These are phyloP conservation scores for Nicotiana paniculata DNA, from an alignment of 257 asterid genomes.

Conservation along the genomic window DNA sequence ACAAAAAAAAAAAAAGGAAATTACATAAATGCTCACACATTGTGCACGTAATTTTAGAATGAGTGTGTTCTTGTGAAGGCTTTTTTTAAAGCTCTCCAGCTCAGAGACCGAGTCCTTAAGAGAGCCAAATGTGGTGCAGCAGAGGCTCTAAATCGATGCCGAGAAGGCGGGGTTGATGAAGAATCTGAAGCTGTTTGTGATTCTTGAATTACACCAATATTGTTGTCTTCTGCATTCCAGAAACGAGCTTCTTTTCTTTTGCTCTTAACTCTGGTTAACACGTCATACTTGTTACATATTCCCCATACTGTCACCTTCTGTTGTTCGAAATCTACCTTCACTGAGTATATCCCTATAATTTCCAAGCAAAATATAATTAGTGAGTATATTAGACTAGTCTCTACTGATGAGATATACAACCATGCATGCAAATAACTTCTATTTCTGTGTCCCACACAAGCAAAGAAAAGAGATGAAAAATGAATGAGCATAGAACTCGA, in stretches of 20 bases:
- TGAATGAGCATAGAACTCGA: neutral
- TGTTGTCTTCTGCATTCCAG: slow-evolving; percentile 43
- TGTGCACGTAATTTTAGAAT: slow-evolving; percentile 11
- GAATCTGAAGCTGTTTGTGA: slow-evolving; percentile 17
- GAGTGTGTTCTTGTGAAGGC: slow-evolving; percentile 53
- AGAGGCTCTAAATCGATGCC: slow-evolving; percentile 6
- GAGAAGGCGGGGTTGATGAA: slow-evolving; percentile 20
- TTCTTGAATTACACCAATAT: neutral
- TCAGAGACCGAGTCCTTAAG: slow-evolving; percentile 38
- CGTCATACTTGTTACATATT: slow-evolving; percentile 67
- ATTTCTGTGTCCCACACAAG: too few relatives aligned
- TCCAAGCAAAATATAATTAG: too few relatives aligned
- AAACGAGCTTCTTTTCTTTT: slow-evolving; percentile 69
- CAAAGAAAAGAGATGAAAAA: too few relatives aligned
- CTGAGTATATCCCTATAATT: slow-evolving; percentile 61
- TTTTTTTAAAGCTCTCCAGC: slow-evolving; percentile 51
- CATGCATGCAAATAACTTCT: too few relatives aligned
- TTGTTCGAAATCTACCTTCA: slow-evolving; percentile 44
- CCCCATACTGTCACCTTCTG: slow-evolving; percentile 90
- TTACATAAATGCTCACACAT: neutral
- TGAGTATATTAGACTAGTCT: too few relatives aligned
- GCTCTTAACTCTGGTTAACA: slow-evolving; percentile 32
- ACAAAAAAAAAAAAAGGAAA: neutral
- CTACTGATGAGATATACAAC: too few relatives aligned
- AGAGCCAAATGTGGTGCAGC: slow-evolving; percentile 31